Base-by-base conservation (phyloP, 2,329 filamentous ascomycete species). In the Beauveria scarabaeidicola region DNA sequence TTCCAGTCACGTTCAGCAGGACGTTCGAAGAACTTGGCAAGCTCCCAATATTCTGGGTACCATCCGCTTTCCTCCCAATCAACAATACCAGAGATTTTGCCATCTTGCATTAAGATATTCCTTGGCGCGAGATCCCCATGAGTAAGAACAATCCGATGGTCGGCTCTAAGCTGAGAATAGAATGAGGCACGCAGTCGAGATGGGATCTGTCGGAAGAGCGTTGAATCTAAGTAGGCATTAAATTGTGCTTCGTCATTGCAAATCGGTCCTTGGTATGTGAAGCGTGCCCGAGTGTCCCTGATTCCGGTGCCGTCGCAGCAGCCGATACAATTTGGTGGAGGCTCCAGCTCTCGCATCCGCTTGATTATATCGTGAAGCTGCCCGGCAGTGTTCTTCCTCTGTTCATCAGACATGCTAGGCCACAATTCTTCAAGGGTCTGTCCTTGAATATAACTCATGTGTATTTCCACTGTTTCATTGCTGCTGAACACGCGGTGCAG, bases 111-210 rank as follows among this genome's bases (percentile, higher is more conserved):
- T 5, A 81, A 61, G 40, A 81, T 77, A 59, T 81, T 81, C 3
- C 74, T 63, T 3, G 71, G 72, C 10, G 69, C 70, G 10, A 84
- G 69, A 65, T 84, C 80, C 4, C 75, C 74, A 68, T 83, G 79
- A 3, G 78, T 78, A 61, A 83, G 77, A 1, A 77, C 71, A 38
- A 74, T 65, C 17, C 64, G 64, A 63, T 74, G 68, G 19, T 67
- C 38, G 0, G 64, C 67, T 25, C 62, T 53, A 13, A 70, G 56
- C 19, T 65, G 65, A 2, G 51, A 44, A n/a, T 63, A 43, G 60
- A 71, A 67, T 0, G 69, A 65, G 15, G 50, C 55, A 2, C 62
- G 62, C 4, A 72, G 17, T 0, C 61, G 51, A 5, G 61, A 43
- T 3, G 69, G 68, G 7, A 46, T 65, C 0, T 61, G 21, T 5